Conservation (phyloP, 257 asterid species). For the Ocimum tenuiflorum region DNA sequence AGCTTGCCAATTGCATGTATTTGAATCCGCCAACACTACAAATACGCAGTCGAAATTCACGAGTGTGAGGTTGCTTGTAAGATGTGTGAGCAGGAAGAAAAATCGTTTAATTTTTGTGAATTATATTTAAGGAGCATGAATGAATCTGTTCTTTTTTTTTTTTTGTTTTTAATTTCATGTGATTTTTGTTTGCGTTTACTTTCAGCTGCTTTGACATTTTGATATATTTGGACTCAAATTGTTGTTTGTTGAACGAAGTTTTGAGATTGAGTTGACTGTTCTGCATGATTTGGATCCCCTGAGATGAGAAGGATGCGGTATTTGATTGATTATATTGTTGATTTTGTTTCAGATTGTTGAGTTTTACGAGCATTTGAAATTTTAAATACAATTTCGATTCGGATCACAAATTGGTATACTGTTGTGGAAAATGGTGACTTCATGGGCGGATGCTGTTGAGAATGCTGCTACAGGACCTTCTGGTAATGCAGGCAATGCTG, state of each 20-base stretch:
- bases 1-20: background rate
- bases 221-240: background rate
- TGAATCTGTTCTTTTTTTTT: background rate
- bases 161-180: no score
- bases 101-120: no score
- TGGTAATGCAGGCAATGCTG: conserved; percentile 38
- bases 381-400: conserved; percentile 4
- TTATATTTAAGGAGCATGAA: background rate
- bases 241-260: background rate
- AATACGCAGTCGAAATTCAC: background rate
- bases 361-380: conserved; percentile 8
- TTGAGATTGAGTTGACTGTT: background rate
- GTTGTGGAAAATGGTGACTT: conserved; percentile 37
- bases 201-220: conserved; percentile 2
- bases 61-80: background rate
- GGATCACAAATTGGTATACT: background rate
- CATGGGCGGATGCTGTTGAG: conserved; percentile 86
- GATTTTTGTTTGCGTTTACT: background rate
- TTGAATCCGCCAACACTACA: background rate
- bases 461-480: conserved; percentile 42
- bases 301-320: background rate
- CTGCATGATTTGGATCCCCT: background rate
- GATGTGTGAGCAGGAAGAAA: background rate
- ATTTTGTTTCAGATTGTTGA: conserved; percentile 4
- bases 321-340: conserved; percentile 9